These are phyloP conservation scores for Leccinum olivaceoglutinosum DNA, from an alignment of 1,284 basidiomycete species.

Conservation along the genomic window DNA sequence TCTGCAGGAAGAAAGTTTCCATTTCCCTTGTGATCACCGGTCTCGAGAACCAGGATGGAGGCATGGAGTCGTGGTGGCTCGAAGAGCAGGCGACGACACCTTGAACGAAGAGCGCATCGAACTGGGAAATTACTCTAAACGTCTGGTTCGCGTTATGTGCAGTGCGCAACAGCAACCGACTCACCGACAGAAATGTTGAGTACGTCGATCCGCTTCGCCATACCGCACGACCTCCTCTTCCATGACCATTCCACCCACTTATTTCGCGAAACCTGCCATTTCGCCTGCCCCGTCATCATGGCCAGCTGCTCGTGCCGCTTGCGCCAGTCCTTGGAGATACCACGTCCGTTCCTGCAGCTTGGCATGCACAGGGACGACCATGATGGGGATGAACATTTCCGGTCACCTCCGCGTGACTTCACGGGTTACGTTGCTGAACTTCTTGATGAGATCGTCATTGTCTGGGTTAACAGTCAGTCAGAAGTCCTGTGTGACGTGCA, in stretches of 20 bases:
- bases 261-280: conserved; percentile 68
- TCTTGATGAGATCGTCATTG: conserved; percentile 91
- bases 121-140: conserved; percentile 98
- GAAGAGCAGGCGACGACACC: too few relatives aligned
- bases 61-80: conserved; percentile 27
- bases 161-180: conserved; percentile 45
- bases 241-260: conserved; percentile 88
- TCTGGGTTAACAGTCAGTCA: conserved; percentile 76
- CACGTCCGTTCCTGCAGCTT: conserved; percentile 86
- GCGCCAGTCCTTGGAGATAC: conserved; percentile 86
- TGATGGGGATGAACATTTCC: conserved; percentile 97
- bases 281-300: conserved; percentile 94
- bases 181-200: conserved; percentile 86
- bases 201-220: conserved; percentile 93
- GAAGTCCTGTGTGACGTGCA: conserved; percentile 95
- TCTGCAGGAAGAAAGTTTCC: conserved; percentile 28
- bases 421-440: conserved; percentile 95
- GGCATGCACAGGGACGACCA: conserved; percentile 86
- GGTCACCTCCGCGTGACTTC: conserved; percentile 89
- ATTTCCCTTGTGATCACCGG: conserved; percentile 27
- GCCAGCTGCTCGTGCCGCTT: conserved; percentile 97
- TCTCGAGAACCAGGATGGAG: conserved; percentile 24
- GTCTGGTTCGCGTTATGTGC: conserved; percentile 98
- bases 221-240: conserved; percentile 79
- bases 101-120: conserved; percentile 92